These are phyloP conservation scores for Microdochium paspali DNA, from an alignment of 2,329 filamentous ascomycete species.

Conservation along the genomic window DNA sequence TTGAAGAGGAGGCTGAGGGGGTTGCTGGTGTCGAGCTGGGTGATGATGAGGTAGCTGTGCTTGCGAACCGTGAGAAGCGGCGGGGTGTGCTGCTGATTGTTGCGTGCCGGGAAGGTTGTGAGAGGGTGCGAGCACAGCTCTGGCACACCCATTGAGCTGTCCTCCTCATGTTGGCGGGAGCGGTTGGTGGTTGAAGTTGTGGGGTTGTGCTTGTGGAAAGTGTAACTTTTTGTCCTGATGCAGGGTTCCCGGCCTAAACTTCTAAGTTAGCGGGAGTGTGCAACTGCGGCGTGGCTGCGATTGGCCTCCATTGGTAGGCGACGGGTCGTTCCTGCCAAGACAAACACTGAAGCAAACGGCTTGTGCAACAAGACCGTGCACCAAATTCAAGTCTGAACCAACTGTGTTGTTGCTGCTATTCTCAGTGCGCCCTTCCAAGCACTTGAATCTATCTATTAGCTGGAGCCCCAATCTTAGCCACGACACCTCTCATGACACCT, in stretches of 20 bases:
- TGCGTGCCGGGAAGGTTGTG: conserved; percentile 11
- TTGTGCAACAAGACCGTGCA: too few relatives aligned
- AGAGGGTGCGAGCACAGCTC: conserved; percentile 31
- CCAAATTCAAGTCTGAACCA: too few relatives aligned
- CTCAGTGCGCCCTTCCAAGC: too few relatives aligned
- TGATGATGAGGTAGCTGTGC: conserved; percentile 23
- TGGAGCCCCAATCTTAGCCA: too few relatives aligned
- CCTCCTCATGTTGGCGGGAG: neutral
- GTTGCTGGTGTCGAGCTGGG: neutral
- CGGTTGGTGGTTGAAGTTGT: neutral
- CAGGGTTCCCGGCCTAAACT: neutral
- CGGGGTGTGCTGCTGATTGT: conserved; percentile 1
- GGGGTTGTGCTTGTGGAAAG: too few relatives aligned
- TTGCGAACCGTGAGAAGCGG: conserved; percentile 29
- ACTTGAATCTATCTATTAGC: too few relatives aligned
- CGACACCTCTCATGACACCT: too few relatives aligned
- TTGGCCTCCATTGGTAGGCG: too few relatives aligned
- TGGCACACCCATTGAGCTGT: conserved; percentile 42
- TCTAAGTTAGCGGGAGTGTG: neutral
- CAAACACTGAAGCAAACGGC: neutral
- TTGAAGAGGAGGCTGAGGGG: conserved; percentile 33
- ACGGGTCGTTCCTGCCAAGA: neutral
- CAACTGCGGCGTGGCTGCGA: too few relatives aligned
- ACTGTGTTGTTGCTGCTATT: too few relatives aligned
- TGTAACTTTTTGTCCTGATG: neutral